These are phyloP conservation scores for Aspergillus sp. DNA, from an alignment of 2,329 filamentous ascomycete species.

Conservation along the genomic window DNA sequence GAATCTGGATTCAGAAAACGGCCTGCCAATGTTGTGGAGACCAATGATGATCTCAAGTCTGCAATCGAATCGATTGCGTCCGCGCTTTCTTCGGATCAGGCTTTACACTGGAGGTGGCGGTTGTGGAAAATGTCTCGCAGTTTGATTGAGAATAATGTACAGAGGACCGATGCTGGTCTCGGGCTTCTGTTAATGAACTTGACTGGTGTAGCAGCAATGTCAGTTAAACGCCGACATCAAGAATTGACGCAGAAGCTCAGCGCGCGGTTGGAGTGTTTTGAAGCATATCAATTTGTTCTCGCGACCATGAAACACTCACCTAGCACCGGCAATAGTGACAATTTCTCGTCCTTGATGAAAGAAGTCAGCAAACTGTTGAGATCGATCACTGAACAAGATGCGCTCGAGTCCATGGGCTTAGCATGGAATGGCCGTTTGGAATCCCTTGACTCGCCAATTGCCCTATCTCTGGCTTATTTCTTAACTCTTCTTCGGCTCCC, in stretches of 20 bases:
- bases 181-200: slow-evolving; percentile 23
- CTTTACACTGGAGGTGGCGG: slow-evolving; percentile 41
- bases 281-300: slow-evolving; percentile 37
- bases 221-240: slow-evolving; percentile 31
- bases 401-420: slow-evolving; percentile 24
- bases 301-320: slow-evolving; percentile 23
- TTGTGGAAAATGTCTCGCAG: slow-evolving; percentile 40
- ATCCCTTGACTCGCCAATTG: slow-evolving; percentile 29
- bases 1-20: slow-evolving; percentile 36
- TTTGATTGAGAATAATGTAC: slow-evolving; percentile 31
- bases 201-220: slow-evolving; percentile 27
- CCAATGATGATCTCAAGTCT: slow-evolving; percentile 22
- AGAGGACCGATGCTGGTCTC: slow-evolving; percentile 22
- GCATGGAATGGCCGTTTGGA: slow-evolving; percentile 42
- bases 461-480: slow-evolving; percentile 36
- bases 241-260: slow-evolving; percentile 23
- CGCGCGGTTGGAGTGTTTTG: slow-evolving; percentile 37
- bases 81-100: slow-evolving; percentile 33
- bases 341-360: slow-evolving; percentile 26
- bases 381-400: slow-evolving; percentile 25
- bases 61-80: slow-evolving; percentile 28
- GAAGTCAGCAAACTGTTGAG: slow-evolving; percentile 27
- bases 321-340: slow-evolving; percentile 22
- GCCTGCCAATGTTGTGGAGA: slow-evolving; percentile 22
- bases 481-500: slow-evolving; percentile 33